Base-by-base conservation (phyloP, 163 green algal species). In the Scenedesmus sp. region DNA sequence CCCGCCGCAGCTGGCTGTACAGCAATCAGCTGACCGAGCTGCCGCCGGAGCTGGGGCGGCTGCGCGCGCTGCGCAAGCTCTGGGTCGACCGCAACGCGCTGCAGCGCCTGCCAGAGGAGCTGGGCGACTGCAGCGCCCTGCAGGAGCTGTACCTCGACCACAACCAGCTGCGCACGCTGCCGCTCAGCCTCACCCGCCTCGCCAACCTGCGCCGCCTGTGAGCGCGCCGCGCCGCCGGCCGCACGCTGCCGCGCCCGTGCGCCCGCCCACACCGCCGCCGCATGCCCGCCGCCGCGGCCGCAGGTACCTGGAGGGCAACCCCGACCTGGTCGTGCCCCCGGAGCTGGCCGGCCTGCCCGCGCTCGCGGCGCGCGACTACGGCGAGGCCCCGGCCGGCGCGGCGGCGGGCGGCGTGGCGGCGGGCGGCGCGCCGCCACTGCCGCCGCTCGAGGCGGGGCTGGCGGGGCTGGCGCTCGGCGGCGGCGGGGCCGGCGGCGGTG, bases 51-150 rank as follows among this genome's bases (percentile, higher is more conserved):
- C 13, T 88, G 17, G 80, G 84, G 13, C 31, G 60, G 15, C 58
- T 88, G 79, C 33, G 56, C 31, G 53, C 42, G 39, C 54, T 77
- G 50, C 26, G 69, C 20, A 69, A 72, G 60, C 65, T 86, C 58
- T 86, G 84, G 84, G 48, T 83, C 0, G 84, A 89, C 84, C 58
- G 57, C 50, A 89, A 89, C 81, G 17, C 76, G 45, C 63, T 89
- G 24, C 45, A 28, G 14, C 65, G 36, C 14, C 26, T 88, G 4
- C 80, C 84, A 2, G 31, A 64, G 7, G 75, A 83, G 24, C n/a
- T 88, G 2, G 80, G 80, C 17, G 17, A 75, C n/a, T 70, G 82
- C 62, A 10, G 5, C 1, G 60, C 77, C 24, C 73, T 87, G 62
- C 63, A 77, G 62, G 71, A 80, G 63, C 63, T 85, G 56, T 86